These are phyloP conservation scores for Huiozyma naganishii DNA, from an alignment of 805 yeast genomes.

Conservation along the genomic window DNA sequence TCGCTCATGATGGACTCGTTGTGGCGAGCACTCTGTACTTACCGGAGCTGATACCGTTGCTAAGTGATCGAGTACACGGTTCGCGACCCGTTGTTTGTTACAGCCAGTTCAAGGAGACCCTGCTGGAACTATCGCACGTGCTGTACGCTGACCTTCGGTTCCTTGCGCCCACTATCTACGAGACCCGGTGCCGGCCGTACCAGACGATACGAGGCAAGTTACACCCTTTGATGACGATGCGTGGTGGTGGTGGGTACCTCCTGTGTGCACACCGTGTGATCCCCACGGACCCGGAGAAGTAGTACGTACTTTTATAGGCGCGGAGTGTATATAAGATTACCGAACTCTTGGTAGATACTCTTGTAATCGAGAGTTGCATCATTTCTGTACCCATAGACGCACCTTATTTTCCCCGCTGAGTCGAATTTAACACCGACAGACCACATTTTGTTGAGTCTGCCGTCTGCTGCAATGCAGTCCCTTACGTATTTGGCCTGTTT, in stretches of 20 bases:
- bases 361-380: constrained; percentile 3
- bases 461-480: constrained; percentile 7
- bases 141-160: constrained; percentile 57
- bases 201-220: constrained; percentile 91
- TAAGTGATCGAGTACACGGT: constrained; percentile 64
- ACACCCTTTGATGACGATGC: constrained; percentile 90
- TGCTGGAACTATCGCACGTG: constrained; percentile 60
- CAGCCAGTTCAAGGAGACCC: constrained; percentile 67
- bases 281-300: constrained; percentile 31
- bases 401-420: constrained; percentile 40
- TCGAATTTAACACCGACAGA: constrained; percentile 38
- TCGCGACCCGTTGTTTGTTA: constrained; percentile 81
- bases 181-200: constrained; percentile 72
- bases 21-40: constrained; percentile 64
- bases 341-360: constrained; percentile 5
- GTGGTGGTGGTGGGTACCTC: constrained; percentile 86
- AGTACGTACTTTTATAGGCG: constrained; percentile 5
- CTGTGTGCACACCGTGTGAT: constrained; percentile 69
- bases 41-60: constrained; percentile 48
- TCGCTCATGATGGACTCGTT: constrained; percentile 65
- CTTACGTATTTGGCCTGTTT: constrained; percentile 42
- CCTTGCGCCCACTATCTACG: constrained; percentile 73
- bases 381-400: constrained; percentile 52
- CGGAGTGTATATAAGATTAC: constrained; percentile 4
- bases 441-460: constrained; percentile 34